phyloP scores from a whole-genome alignment of 2,329 filamentous ascomycete species.

The Penicillium occitanis region DNA sequence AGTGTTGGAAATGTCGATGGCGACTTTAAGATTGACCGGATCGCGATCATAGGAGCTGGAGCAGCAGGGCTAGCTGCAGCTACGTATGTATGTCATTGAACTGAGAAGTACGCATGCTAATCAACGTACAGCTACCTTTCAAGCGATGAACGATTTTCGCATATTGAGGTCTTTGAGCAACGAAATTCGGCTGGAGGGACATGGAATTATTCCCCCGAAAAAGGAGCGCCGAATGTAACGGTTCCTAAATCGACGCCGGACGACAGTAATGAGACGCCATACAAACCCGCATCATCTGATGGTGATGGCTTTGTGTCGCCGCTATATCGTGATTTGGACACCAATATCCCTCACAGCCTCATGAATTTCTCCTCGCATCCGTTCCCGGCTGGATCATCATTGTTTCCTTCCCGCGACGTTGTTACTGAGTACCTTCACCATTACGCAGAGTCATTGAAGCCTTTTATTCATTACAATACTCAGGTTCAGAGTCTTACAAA shows the following conservation, averaged over 20 bases:
- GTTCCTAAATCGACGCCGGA: constrained; percentile 16
- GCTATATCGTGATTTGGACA: constrained; percentile 78
- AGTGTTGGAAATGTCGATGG: too few species aligned
- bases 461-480: too few species aligned
- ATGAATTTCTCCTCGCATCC: constrained; percentile 76
- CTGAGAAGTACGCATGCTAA: background rate
- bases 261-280: constrained; percentile 54
- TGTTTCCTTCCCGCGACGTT: constrained; percentile 57
- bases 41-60: too few species aligned
- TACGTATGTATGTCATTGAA: constrained; percentile 50
- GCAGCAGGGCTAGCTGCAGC: constrained; percentile 42
- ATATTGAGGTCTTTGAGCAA: constrained; percentile 79
- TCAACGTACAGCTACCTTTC: constrained; percentile 59
- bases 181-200: constrained; percentile 73
- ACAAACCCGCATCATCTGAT: constrained; percentile 63
- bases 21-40: too few species aligned
- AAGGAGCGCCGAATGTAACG: constrained; percentile 33
- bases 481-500: too few species aligned
- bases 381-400: constrained; percentile 63
- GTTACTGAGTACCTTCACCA: too few species aligned
- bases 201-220: constrained; percentile 67
- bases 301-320: constrained; percentile 70
- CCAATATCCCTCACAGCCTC: constrained; percentile 77
- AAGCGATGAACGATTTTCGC: constrained; percentile 68
- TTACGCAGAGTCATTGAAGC: too few species aligned